phyloP scores from a whole-genome alignment of 148 eudicot species.

The Cornus kousa region DNA sequence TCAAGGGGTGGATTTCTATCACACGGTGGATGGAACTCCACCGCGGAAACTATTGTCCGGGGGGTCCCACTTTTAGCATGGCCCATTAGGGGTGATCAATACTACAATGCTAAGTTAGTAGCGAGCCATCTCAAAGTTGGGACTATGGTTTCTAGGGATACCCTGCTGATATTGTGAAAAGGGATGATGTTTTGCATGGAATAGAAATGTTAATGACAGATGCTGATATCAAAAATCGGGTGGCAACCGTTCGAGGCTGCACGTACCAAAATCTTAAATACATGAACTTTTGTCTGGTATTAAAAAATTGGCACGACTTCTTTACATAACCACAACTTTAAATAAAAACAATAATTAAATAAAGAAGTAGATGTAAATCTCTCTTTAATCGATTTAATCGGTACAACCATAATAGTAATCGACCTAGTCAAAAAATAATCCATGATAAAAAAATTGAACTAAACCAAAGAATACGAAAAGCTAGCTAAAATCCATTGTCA shows the following conservation, averaged over 20 bases:
- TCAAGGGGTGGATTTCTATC: background rate
- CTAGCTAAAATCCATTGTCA: too few relatives aligned
- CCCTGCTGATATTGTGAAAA: background rate
- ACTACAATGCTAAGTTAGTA: background rate
- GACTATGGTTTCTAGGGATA: background rate
- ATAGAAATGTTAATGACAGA: background rate
- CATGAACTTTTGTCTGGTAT: too few relatives aligned
- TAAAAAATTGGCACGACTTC: too few relatives aligned
- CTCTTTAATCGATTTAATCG: too few relatives aligned
- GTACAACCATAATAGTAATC: too few relatives aligned
- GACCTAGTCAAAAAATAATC: too few relatives aligned
- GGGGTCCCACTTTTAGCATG: background rate
- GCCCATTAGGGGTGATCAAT: background rate
- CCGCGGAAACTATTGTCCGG: background rate
- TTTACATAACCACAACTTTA: too few relatives aligned
- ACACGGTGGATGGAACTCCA: background rate
- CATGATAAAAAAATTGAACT: too few relatives aligned
- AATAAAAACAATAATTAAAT: too few relatives aligned
- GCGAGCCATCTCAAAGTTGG: background rate
- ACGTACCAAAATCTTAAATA: too few relatives aligned
- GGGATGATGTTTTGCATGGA: background rate
- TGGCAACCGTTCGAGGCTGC: background rate
- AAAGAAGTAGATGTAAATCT: too few relatives aligned
- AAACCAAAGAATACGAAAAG: too few relatives aligned
- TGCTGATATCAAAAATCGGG: background rate